Evolutionary conservation across 1,284 basidiomycete genomes (phyloP), one percentile per base, ranked within the genome.

Genomic region (Sphagnurus paluster): DNA sequence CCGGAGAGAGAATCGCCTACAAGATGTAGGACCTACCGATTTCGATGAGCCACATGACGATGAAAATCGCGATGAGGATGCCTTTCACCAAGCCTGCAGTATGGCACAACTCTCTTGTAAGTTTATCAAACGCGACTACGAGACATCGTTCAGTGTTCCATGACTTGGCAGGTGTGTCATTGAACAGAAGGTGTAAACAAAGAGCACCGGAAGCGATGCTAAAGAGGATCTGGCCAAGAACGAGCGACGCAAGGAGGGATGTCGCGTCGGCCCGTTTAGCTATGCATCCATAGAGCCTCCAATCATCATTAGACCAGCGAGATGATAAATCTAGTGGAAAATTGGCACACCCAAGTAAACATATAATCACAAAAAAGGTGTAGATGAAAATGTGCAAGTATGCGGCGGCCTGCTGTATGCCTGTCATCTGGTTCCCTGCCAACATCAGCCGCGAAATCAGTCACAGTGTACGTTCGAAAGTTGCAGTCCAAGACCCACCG

Each of bases 201-300:
- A 57, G 36, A 16, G 44, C 50, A 9, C 59, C 59, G n/a, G 53
- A 56, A 9, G 38, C 52, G 16, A 58, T 36, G 35, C 52, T 52
- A 43, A 60, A 56, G 16, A 57, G 39, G 16, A 60, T 36, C 37
- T 60, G 56, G 28, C 56, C 57, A 14, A 60, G 25, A 29, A 58
- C 38, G 13, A 52, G 33, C n/a, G 57, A 52, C 11, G 46, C 44
- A 37, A 51, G 57, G 9, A 57, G 17, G 2, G 56, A 55, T n/a
- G 50, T 46, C 10, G 42, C 42, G 10, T 14, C 48, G 10, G 30
- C 26, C 26, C 33, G 36, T 37, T 43, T 50, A 38, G 35, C 37
- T 9, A 50, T 29, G 21, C 41, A 51, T 14, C 48, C 50, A 36
- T 51, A 56, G 6, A 57, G 30, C 19, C 56, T 57, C 10, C 20